A percentile compares a stretch with the other conserved stretches of the same genome.
Conservation (phyloP, 2,329 filamentous ascomycete genomes). For the Sporothrix brasiliensis region DNA sequence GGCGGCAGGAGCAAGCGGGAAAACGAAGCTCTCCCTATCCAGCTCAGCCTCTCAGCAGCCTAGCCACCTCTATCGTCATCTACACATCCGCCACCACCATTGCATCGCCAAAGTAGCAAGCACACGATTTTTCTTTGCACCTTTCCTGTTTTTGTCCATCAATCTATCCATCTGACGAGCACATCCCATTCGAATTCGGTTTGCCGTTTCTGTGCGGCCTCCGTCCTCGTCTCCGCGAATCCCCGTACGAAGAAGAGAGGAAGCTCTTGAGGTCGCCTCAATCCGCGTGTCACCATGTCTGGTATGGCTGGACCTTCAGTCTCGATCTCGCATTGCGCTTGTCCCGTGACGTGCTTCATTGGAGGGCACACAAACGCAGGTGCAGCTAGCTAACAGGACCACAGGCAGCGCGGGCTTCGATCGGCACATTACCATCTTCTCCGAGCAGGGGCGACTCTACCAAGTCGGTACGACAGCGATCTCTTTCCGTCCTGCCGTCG, state of each 20-base stretch:
- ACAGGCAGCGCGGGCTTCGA: constrained; percentile 88
- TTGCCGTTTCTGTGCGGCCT: constrained; percentile 1
- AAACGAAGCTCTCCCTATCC: constrained; percentile 39
- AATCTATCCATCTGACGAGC: neutral
- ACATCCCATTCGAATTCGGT: neutral
- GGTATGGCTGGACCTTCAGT: constrained; percentile 45
- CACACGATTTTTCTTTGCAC: neutral
- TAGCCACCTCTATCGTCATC: constrained; percentile 17
- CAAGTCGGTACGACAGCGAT: constrained; percentile 85
- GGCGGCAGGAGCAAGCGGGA: constrained; percentile 2
- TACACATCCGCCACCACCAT: constrained; percentile 23
- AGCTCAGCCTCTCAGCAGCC: constrained; percentile 35
- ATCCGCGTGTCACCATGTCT: constrained; percentile 54
- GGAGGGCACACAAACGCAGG: neutral
- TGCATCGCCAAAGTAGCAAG: neutral
- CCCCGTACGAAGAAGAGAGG: neutral
- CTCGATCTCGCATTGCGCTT: neutral
- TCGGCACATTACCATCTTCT: constrained; percentile 99
- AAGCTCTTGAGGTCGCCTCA: constrained; percentile 28
- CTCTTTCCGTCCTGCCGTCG: neutral
- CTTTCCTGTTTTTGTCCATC: neutral
- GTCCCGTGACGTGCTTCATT: neutral
- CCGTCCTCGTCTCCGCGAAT: constrained; percentile 9
- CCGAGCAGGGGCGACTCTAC: constrained; percentile 95
- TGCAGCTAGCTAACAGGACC: constrained; percentile 26